Evolutionary conservation across 768 basidiomycete genomes (phyloP), one percentile per base, ranked within the genome.

Genomic region (Podaxis carcinomalis): DNA sequence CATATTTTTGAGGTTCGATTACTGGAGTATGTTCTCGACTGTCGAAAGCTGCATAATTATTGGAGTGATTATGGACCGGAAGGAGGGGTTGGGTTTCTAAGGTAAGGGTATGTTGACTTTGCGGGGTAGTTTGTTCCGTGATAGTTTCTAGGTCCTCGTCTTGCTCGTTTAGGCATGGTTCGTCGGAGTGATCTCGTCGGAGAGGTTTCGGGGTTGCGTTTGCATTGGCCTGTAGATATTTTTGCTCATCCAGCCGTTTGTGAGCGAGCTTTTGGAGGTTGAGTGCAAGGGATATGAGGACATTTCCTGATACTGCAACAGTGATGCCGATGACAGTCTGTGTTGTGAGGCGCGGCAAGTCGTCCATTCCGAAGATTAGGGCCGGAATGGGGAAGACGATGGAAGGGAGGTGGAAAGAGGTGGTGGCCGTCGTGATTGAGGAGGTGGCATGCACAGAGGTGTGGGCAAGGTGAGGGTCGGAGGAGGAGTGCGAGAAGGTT

Each of bases 191-290:
- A 32, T 25, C 16, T 14, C 44, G 27, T 21, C 47, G 46, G 4
- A 32, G 14, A 14, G 52, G 50, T 39, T 14, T 28, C 27, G 14
- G 36, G 37, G 36, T 28, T 23, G 4, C 37, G 16, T 51, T 25
- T 14, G 49, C 54, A 25, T 63, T 50, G 25, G 44, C 25, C 56
- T 46, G 51, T 10, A 37, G 63, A 44, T 62, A 65, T 72, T 70
- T 70, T 63, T 69, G 71, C 28, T 68, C 75, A 65, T 85, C 84
- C 35, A 90, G 77, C 28, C 88, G 81, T 65, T 82, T 80, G 75
- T 96, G 95, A 1, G 93, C 93, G 16, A 96, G 82, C 70, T 97
- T 98, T 74, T 98, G 95, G 36, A 91, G 77, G 74, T 97, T 97
- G 64, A 98, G 81, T 14, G 93, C 95, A 23, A 95, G 81, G 9